Evolutionary conservation across 2,329 filamentous ascomycete genomes (phyloP).

Genomic region (Aspergillus novofumigatus): DNA sequence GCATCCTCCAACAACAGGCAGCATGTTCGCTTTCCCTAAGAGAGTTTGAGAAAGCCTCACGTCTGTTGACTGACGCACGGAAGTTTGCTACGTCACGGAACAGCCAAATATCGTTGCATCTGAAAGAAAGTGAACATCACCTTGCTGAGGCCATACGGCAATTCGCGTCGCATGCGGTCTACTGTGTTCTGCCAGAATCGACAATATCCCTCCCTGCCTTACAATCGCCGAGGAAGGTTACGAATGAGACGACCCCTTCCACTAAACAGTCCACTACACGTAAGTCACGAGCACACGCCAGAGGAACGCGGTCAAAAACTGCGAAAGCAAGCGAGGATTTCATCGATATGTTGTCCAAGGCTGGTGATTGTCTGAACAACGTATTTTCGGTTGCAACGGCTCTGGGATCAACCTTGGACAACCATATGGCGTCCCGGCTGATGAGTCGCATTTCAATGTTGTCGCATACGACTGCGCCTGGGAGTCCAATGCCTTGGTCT

Average conservation of each 20-base stretch:
- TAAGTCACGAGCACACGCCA: constrained; percentile 24
- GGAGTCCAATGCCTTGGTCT: constrained; percentile 20
- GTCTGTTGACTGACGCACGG: constrained; percentile 44
- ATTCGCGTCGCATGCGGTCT: constrained; percentile 75
- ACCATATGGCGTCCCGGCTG: constrained; percentile 35
- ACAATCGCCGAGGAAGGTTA: constrained; percentile 27
- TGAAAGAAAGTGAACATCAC: constrained; percentile 35
- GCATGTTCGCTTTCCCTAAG: constrained; percentile 43
- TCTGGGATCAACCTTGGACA: constrained; percentile 38
- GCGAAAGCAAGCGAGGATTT: constrained; percentile 33
- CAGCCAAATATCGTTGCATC: constrained; percentile 57
- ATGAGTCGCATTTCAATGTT: constrained; percentile 42
- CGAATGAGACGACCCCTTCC: constrained; percentile 35
- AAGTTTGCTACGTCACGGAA: constrained; percentile 42
- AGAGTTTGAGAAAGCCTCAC: constrained; percentile 56
- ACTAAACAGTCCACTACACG: constrained; percentile 21
- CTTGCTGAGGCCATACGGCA: constrained; percentile 37
- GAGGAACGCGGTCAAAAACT: constrained; percentile 23
- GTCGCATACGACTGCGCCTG: constrained; percentile 37
- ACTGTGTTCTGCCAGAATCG: constrained; percentile 86
- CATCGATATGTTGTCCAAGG: constrained; percentile 33
- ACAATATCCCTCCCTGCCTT: constrained; percentile 82
- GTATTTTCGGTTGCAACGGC: constrained; percentile 31
- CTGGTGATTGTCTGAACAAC: constrained; percentile 29
- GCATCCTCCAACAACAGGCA: constrained; percentile 50